A percentile compares a stretch with the other conserved stretches of the same genome.
Conservation (phyloP, 768 basidiomycete genomes). For the Serendipita sp. region DNA sequence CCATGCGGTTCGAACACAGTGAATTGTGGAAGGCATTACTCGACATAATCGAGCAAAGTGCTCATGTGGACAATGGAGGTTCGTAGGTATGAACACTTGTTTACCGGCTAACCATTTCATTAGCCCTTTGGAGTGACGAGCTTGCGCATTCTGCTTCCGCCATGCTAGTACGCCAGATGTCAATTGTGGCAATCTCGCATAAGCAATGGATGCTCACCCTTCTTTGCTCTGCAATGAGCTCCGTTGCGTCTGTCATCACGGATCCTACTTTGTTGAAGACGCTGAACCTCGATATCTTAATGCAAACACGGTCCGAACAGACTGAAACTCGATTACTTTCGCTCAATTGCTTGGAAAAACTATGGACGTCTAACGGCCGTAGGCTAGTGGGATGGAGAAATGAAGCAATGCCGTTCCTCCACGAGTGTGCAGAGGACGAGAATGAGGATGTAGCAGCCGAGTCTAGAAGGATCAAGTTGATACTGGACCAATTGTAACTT, state of each 20-base stretch:
- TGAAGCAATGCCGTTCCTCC: conserved; percentile 75
- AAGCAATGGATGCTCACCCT: conserved; percentile 4
- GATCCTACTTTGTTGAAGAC: conserved; percentile 52
- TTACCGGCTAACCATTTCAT: neutral
- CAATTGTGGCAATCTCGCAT: conserved; percentile 21
- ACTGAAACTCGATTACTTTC: conserved; percentile 52
- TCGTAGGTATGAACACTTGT: conserved; percentile 17
- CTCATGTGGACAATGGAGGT: conserved; percentile 73
- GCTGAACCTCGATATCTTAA: conserved; percentile 69
- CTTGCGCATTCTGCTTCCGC: conserved; percentile 48
- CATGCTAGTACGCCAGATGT: conserved; percentile 49
- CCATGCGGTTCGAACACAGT: conserved; percentile 19
- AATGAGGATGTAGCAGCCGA: conserved; percentile 65
- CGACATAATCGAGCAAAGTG: conserved; percentile 46
- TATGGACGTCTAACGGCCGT: conserved; percentile 66
- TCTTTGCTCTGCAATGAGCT: conserved; percentile 33
- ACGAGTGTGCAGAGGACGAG: conserved; percentile 79
- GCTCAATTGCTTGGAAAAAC: conserved; percentile 43
- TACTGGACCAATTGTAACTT: conserved; percentile 16
- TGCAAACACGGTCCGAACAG: conserved; percentile 82
- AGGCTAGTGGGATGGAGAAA: conserved; percentile 45
- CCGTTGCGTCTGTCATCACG: conserved; percentile 39
- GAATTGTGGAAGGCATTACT: conserved; percentile 52
- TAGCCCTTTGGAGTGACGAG: conserved; percentile 85
- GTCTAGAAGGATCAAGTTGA: conserved; percentile 25